Conservation (phyloP, 2,329 filamentous ascomycete genomes). For the Pseudogymnoascus sp. region DNA sequence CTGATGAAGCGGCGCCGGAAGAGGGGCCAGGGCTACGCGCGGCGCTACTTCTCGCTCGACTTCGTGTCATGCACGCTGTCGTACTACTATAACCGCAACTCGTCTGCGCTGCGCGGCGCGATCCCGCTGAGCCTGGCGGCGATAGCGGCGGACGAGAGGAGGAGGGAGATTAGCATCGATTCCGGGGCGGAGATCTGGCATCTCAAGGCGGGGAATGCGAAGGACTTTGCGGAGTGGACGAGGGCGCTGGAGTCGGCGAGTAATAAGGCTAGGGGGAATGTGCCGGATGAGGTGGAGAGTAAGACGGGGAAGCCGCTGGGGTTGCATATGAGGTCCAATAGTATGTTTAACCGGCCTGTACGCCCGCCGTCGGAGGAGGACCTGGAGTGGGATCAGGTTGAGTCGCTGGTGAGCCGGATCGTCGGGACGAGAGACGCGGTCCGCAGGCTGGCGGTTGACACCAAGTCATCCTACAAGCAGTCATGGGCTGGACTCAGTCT, state of each 20-base stretch:
- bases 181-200: slow-evolving; percentile 98
- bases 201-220: slow-evolving; percentile 69
- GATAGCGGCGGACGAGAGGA: slow-evolving; percentile 79
- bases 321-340: slow-evolving; percentile 27
- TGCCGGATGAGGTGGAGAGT: slow-evolving; percentile 12
- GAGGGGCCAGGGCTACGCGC: slow-evolving; percentile 86
- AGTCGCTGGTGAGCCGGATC: slow-evolving; percentile 76
- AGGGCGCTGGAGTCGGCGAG: slow-evolving; percentile 77
- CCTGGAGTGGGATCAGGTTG: slow-evolving; percentile 79
- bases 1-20: slow-evolving; percentile 87
- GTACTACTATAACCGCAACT: slow-evolving; percentile 92
- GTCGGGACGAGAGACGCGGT: slow-evolving; percentile 84
- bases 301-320: slow-evolving; percentile 18
- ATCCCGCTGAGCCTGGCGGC: slow-evolving; percentile 88
- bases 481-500: slow-evolving; percentile 10
- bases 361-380: slow-evolving; percentile 51
- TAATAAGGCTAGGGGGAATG: slow-evolving; percentile 47
- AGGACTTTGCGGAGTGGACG: slow-evolving; percentile 85
- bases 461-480: slow-evolving; percentile 44
- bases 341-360: slow-evolving; percentile 14
- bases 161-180: slow-evolving; percentile 89
- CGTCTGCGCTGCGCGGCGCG: slow-evolving; percentile 82
- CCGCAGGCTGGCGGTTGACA: slow-evolving; percentile 76
- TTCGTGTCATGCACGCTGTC: slow-evolving; percentile 90
- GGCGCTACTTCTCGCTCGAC: slow-evolving; percentile 91